Evolutionary conservation across 2,329 filamentous ascomycete species (phyloP), one percentile per base, ranked within the genome.

Genomic region (Diaporthe caulivora): DNA sequence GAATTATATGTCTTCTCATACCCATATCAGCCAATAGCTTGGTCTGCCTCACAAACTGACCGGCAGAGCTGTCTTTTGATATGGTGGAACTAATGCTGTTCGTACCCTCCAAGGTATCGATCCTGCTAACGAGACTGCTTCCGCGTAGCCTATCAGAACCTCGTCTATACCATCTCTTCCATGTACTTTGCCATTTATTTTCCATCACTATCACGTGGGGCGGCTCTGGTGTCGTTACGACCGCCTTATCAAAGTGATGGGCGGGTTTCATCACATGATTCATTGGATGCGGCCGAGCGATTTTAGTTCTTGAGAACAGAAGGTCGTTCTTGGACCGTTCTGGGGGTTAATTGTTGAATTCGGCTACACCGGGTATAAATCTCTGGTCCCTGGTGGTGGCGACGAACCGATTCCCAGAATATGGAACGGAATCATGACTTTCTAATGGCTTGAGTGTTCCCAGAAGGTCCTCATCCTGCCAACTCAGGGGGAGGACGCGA

Each of bases 41-140:
- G 9, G 53, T 29, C 18, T 34, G 26, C 29, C 53, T 55, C 29
- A 55, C 29, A 9, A 8, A 34, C 18, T 55, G 26, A n/a, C 34
- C 53, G 29, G 53, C 51, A 8, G 51, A 54, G 51, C 51, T 54
- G 26, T 54, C 51, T 54, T 31, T 54, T 54, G 51, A 54, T 31
- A 54, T 54, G 15, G 51, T 54, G 4, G 8, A 31, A 17, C 8
- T 54, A 26, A 54, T 54, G 21, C 8, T 17, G 6, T 10, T 54
- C 31, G 26, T 54, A 11, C 51, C 17, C 5, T 54, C 26, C 8
- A 26, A 17, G 4, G 51, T 29, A 54, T 31, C 13, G 51, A 26
- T n/a, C n/a, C n/a, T n/a, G n/a, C n/a, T n/a, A n/a, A n/a, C n/a
- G 10, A 26, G 17, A 15, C 51, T 21, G 13, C 18, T 10, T 2